A percentile compares a stretch with the other conserved stretches of the same genome.
These are phyloP conservation scores for Suhomyces sp. DNA, from an alignment of 805 yeast genomes.

Conservation along the genomic window DNA sequence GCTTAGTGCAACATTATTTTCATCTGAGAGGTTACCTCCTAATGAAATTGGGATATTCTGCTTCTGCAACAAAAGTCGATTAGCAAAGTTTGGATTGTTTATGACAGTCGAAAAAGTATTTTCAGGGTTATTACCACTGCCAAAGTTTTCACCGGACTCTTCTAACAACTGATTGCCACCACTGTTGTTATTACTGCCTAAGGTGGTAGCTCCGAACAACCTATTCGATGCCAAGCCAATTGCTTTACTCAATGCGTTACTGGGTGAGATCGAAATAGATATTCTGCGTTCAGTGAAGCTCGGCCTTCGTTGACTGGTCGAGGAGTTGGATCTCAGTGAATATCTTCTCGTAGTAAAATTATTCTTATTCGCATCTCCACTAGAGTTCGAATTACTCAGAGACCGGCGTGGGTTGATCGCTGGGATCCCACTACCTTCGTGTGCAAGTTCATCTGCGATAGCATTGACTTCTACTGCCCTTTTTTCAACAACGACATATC, in stretches of 20 bases:
- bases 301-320: slow-evolving; percentile 55
- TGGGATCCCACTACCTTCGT: slow-evolving; percentile 51
- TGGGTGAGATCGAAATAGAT: slow-evolving; percentile 71
- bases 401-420: slow-evolving; percentile 37
- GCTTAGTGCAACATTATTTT: not conserved
- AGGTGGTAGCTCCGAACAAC: slow-evolving; percentile 55
- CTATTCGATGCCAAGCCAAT: slow-evolving; percentile 84
- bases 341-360: slow-evolving; percentile 23
- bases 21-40: slow-evolving; percentile 4
- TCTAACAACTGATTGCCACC: slow-evolving; percentile 11
- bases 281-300: slow-evolving; percentile 61
- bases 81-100: slow-evolving; percentile 32
- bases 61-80: slow-evolving; percentile 34
- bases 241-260: slow-evolving; percentile 86
- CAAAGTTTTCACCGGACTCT: slow-evolving; percentile 7
- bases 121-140: not conserved
- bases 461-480: slow-evolving; percentile 94
- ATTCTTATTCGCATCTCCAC: slow-evolving; percentile 15
- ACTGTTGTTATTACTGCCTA: slow-evolving; percentile 3
- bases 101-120: slow-evolving; percentile 18
- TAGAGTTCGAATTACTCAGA: slow-evolving; percentile 20
- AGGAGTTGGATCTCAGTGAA: slow-evolving; percentile 46
- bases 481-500: slow-evolving; percentile 92
- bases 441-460: slow-evolving; percentile 86
- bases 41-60: slow-evolving; percentile 29